A percentile compares a stretch with the other conserved stretches of the same genome.
phyloP scores from a whole-genome alignment of 2,329 filamentous ascomycete species.

The Talaromyces pinophilus region DNA sequence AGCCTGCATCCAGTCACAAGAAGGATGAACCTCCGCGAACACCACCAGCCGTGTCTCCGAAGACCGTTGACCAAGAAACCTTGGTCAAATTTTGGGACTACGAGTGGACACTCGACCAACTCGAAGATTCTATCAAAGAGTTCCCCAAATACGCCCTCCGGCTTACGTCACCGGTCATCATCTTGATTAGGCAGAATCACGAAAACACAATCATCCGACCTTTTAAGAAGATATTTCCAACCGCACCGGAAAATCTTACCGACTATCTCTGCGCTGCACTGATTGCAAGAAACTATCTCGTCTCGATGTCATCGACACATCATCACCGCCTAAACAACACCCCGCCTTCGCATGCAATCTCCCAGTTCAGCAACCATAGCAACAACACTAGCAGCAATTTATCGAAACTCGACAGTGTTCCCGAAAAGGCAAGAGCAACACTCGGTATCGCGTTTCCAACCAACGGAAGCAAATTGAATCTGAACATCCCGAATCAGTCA shows the following conservation, averaged over 20 bases:
- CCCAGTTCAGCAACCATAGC: conserved; percentile 2
- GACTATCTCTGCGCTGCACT: conserved; percentile 41
- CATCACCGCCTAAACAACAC: conserved; percentile 31
- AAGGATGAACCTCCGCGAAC: conserved; percentile 19
- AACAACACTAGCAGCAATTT: conserved; percentile 25
- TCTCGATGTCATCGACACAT: conserved; percentile 33
- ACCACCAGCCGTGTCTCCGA: conserved; percentile 26
- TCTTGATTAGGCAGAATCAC: conserved; percentile 41
- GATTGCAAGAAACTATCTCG: conserved; percentile 42
- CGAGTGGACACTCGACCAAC: conserved; percentile 43
- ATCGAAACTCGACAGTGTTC: conserved; percentile 34
- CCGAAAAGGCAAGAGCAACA: conserved; percentile 37
- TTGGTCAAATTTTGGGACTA: conserved; percentile 40
- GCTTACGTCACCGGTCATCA: conserved; percentile 43
- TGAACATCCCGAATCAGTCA: conserved; percentile 29
- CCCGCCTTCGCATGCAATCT: conserved; percentile 7
- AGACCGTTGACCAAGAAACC: conserved; percentile 32
- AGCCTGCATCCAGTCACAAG: neutral
- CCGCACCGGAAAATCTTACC: conserved; percentile 36
- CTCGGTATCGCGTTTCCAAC: conserved; percentile 36
- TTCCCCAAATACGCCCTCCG: conserved; percentile 39
- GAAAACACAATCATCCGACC: conserved; percentile 38
- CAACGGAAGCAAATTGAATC: conserved; percentile 1
- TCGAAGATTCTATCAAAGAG: conserved; percentile 41
- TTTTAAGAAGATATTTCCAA: conserved; percentile 41